phyloP scores from a whole-genome alignment of 106 monocot species.

The Phalaenopsis equestris region DNA sequence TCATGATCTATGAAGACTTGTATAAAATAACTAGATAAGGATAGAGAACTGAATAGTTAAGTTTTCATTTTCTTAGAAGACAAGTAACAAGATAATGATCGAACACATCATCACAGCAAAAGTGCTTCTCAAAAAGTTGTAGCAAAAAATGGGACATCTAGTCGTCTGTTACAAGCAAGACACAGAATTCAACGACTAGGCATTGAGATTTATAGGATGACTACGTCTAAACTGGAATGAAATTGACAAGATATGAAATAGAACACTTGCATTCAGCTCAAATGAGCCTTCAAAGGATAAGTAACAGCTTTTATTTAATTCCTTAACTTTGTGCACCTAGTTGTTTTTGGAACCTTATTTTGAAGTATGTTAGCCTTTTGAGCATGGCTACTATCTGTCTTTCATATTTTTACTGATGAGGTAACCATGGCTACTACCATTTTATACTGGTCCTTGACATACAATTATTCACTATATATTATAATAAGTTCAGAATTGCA shows the following conservation, averaged over 20 bases:
- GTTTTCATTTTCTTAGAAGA: too few relatives aligned
- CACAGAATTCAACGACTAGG: background rate
- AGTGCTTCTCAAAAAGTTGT: too few relatives aligned
- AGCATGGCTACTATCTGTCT: background rate
- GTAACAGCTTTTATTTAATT: background rate
- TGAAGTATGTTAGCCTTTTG: background rate
- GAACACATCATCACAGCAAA: too few relatives aligned
- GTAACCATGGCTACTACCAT: background rate
- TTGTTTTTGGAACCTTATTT: background rate
- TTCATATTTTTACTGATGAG: background rate
- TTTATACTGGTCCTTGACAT: background rate
- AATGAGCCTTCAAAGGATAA: background rate
- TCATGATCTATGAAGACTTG: too few relatives aligned
- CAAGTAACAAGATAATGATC: too few relatives aligned
- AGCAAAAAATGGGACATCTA: too few relatives aligned
- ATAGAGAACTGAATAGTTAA: too few relatives aligned
- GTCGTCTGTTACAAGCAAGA: too few relatives aligned
- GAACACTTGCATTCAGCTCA: background rate
- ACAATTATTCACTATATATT: background rate
- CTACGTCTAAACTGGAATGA: background rate
- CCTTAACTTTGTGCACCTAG: background rate
- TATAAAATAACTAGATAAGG: too few relatives aligned
- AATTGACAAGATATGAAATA: background rate
- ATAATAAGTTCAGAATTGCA: too few relatives aligned
- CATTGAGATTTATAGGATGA: background rate